Evolutionary conservation across 768 basidiomycete species (phyloP).

Genomic region (Psilocybe tampanensis): DNA sequence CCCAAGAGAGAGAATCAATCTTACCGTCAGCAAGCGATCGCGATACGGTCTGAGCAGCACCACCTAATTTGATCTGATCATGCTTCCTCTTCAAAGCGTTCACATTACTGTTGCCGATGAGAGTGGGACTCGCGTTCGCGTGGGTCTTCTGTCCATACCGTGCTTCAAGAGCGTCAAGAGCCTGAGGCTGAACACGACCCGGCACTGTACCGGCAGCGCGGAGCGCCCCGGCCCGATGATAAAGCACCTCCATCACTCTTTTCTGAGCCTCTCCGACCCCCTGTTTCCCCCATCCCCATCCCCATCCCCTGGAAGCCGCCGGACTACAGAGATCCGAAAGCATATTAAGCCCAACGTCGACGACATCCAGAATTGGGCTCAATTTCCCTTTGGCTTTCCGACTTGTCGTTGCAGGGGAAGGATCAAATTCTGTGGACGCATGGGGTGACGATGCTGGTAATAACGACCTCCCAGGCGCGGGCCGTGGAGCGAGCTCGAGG

Average conservation of each 20-base stretch:
- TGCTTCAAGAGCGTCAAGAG: no score
- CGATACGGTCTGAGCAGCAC: not conserved
- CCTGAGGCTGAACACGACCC: no score
- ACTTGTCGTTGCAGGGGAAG: no score
- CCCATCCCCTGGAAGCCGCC: not conserved
- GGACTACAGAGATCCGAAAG: slow-evolving; percentile 17
- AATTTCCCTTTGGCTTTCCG: no score
- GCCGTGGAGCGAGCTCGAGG: slow-evolving; percentile 25
- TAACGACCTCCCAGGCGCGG: not conserved
- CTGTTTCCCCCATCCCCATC: slow-evolving; percentile 1
- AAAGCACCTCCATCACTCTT: slow-evolving; percentile 14
- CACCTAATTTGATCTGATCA: slow-evolving; percentile 12
- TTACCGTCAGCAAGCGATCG: not conserved
- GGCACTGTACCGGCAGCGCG: not conserved
- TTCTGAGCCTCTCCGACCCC: slow-evolving; percentile 22
- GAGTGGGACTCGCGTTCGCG: not conserved
- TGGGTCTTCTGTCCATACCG: not conserved
- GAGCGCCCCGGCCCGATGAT: slow-evolving; percentile 1
- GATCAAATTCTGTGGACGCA: not conserved
- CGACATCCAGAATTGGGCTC: slow-evolving; percentile 24
- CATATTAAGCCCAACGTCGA: slow-evolving; percentile 25
- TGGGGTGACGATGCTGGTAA: not conserved
- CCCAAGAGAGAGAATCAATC: slow-evolving; percentile 2
- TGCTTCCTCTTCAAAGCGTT: slow-evolving; percentile 31
- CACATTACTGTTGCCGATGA: not conserved